These are phyloP conservation scores for Leishmania major DNA, from an alignment of 208 protist species.

Conservation along the genomic window DNA sequence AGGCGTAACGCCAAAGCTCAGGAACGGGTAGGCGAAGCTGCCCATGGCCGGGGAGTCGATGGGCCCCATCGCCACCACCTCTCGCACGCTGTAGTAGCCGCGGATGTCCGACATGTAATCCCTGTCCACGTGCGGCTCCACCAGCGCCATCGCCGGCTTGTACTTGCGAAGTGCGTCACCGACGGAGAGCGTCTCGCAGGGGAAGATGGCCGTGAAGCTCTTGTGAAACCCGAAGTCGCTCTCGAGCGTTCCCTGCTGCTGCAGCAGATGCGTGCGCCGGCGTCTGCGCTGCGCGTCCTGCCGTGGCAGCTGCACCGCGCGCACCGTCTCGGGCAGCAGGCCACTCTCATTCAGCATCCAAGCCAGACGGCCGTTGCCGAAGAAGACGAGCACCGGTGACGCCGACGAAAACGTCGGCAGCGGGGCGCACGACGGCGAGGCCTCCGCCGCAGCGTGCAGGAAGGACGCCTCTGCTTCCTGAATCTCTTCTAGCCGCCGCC, in stretches of 20 bases:
- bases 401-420: constrained; percentile 32
- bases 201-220: constrained; percentile 42
- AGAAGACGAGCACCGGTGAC: constrained; percentile 65
- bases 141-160: constrained; percentile 56
- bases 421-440: not conserved
- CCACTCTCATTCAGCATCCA: constrained; percentile 58
- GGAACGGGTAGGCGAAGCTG: constrained; percentile 68
- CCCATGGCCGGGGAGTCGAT: constrained; percentile 80
- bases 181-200: constrained; percentile 57
- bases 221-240: constrained; percentile 19
- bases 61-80: constrained; percentile 63
- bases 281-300: constrained; percentile 37
- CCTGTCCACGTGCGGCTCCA: constrained; percentile 75
- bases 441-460: constrained; percentile 4
- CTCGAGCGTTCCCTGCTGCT: constrained; percentile 25
- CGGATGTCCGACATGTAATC: constrained; percentile 74
- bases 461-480: constrained; percentile 33
- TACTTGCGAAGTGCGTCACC: constrained; percentile 68
- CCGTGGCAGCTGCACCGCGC: constrained; percentile 48
- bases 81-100: constrained; percentile 70
- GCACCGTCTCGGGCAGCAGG: constrained; percentile 35
- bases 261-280: constrained; percentile 32
- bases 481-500: constrained; percentile 44
- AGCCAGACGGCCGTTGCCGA: constrained; percentile 72
- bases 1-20: constrained; percentile 72